phyloP scores from a whole-genome alignment of 2,329 filamentous ascomycete genomes.

The Alternaria novae-zelandiae region DNA sequence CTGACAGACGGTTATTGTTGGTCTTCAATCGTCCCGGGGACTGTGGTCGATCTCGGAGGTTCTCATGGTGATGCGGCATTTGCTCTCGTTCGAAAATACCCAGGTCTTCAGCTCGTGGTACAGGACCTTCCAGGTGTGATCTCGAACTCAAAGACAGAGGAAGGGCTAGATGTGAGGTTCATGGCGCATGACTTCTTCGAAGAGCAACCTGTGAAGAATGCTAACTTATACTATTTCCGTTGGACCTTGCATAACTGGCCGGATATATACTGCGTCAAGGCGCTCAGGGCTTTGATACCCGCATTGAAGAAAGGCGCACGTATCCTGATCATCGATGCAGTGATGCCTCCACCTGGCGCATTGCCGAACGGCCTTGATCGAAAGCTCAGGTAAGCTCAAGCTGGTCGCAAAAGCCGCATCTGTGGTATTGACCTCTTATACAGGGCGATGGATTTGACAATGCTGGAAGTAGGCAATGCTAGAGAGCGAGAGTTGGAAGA shows the following conservation, averaged over 20 bases:
- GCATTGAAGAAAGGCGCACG: slow-evolving; percentile 29
- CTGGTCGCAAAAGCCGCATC: neutral
- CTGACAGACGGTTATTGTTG: slow-evolving; percentile 5
- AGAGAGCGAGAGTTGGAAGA: slow-evolving; percentile 53
- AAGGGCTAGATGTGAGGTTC: slow-evolving; percentile 17
- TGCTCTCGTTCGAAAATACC: slow-evolving; percentile 17
- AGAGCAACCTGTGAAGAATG: slow-evolving; percentile 26
- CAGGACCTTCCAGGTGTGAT: slow-evolving; percentile 24
- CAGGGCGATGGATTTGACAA: slow-evolving; percentile 51
- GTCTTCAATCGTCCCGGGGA: slow-evolving; percentile 11
- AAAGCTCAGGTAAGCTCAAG: neutral
- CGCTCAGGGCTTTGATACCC: slow-evolving; percentile 20
- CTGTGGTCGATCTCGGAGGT: slow-evolving; percentile 29
- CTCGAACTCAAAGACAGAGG: slow-evolving; percentile 8
- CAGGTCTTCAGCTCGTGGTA: slow-evolving; percentile 20
- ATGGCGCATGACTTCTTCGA: slow-evolving; percentile 27
- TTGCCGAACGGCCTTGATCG: slow-evolving; percentile 6
- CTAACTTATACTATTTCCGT: slow-evolving; percentile 48
- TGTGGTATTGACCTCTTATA: neutral
- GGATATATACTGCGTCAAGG: slow-evolving; percentile 34
- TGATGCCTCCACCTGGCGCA: slow-evolving; percentile 14
- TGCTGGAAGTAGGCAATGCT: slow-evolving; percentile 56
- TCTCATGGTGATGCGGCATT: slow-evolving; percentile 20
- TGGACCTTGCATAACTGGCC: slow-evolving; percentile 52
- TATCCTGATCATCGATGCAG: slow-evolving; percentile 21